These are phyloP conservation scores for Rhizoclosmatium globosum DNA, from an alignment of 192 early-diverging fungal species.

Conservation along the genomic window DNA sequence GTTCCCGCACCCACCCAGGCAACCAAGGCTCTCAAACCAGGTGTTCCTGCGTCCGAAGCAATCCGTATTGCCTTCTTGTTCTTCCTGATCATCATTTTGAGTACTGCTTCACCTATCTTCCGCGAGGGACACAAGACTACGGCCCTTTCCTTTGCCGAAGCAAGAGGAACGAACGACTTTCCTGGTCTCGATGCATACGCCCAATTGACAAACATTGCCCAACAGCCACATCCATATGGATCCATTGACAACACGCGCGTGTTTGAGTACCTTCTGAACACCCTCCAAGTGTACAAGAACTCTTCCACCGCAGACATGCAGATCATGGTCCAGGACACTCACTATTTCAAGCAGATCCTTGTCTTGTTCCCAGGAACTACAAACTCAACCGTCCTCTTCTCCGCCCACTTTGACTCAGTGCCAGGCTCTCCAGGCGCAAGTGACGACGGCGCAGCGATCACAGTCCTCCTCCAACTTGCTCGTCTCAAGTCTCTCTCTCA, in stretches of 20 bases:
- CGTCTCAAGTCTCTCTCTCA: neutral
- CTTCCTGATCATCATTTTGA: too few relatives aligned
- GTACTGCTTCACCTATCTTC: too few relatives aligned
- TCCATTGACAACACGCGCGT: neutral
- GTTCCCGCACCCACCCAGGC: too few relatives aligned
- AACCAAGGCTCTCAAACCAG: too few relatives aligned
- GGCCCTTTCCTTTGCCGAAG: too few relatives aligned
- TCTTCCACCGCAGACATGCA: neutral
- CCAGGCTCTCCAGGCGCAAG: constrained; percentile 44
- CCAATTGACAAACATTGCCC: neutral
- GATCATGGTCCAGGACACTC: too few relatives aligned
- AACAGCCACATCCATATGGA: neutral
- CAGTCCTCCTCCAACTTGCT: constrained; percentile 43
- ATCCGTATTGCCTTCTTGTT: too few relatives aligned
- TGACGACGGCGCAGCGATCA: constrained; percentile 52
- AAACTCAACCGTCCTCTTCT: constrained; percentile 40
- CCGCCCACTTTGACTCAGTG: constrained; percentile 53
- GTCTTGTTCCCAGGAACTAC: neutral
- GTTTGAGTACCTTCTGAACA: neutral
- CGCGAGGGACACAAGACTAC: too few relatives aligned
- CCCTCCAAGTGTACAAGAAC: neutral
- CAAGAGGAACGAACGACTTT: neutral
- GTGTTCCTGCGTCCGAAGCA: too few relatives aligned
- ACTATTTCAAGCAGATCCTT: neutral
- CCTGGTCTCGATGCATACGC: neutral